Evolutionary conservation across 306 rosid species (phyloP).

Genomic region (Pachyrhizus erosus): DNA sequence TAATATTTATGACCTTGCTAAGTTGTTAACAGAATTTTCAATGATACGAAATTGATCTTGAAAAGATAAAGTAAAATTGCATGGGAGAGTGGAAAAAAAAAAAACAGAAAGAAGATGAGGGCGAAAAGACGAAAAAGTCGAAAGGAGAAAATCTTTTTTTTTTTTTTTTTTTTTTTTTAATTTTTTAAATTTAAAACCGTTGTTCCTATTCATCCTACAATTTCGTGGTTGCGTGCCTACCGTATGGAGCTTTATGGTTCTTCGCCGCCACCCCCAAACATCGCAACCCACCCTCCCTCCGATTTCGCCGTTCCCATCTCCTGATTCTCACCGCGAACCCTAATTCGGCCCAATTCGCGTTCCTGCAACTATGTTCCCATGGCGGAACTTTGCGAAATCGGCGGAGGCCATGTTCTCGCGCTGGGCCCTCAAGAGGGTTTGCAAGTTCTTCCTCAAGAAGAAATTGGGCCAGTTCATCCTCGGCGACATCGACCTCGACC

Average conservation of each 20-base stretch:
- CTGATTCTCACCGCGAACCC: constrained; percentile 28
- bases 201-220: background rate
- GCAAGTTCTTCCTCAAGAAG: constrained; percentile 89
- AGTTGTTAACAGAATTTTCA: background rate
- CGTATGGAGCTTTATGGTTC: constrained; percentile 48
- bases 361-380: constrained; percentile 68
- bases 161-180: background rate
- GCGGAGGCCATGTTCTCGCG: constrained; percentile 95
- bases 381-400: constrained; percentile 93
- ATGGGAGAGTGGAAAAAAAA: background rate
- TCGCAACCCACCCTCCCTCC: background rate
- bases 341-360: constrained; percentile 6
- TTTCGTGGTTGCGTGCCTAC: constrained; percentile 34
- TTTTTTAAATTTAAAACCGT: background rate
- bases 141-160: background rate
- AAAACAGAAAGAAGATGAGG: background rate
- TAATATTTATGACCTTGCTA: background rate
- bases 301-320: constrained; percentile 13
- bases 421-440: constrained; percentile 86
- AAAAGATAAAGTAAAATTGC: background rate
- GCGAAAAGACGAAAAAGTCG: constrained; percentile 9
- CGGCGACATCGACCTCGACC: constrained; percentile 91
- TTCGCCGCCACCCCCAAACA: constrained; percentile 31
- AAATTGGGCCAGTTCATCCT: constrained; percentile 85
- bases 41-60: too few species aligned